phyloP scores from a whole-genome alignment of 352 stramenopile genomes.

The Globisporangium sylvaticum region DNA sequence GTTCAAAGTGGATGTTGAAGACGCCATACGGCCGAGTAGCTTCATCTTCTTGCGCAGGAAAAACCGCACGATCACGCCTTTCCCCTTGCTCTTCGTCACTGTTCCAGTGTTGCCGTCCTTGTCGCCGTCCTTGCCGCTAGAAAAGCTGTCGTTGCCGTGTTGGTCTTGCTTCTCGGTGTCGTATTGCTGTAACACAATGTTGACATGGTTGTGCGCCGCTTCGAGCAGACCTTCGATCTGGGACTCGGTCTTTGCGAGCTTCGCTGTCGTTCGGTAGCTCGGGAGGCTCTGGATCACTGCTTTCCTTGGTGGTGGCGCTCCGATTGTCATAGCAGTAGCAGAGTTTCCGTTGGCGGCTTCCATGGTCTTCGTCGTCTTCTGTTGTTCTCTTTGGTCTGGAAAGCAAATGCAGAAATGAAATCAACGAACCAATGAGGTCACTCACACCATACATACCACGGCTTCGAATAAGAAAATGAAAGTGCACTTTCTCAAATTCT shows the following conservation, averaged over 20 bases:
- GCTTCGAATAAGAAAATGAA: background rate
- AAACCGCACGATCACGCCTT: constrained; percentile 14
- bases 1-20: background rate
- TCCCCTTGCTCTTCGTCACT: background rate
- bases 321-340: background rate
- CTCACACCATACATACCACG: background rate
- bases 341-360: background rate
- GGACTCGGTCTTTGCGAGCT: constrained; percentile 7
- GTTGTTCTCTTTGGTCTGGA: background rate
- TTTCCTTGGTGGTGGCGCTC: background rate
- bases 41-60: constrained; percentile 23
- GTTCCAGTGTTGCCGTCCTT: background rate
- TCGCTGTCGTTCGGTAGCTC: background rate
- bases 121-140: background rate
- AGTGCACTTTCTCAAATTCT: background rate
- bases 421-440: background rate
- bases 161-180: background rate
- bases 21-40: constrained; percentile 4
- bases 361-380: background rate
- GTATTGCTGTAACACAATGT: constrained; percentile 18
- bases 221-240: constrained; percentile 6
- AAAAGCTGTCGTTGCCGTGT: background rate
- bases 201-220: constrained; percentile 17
- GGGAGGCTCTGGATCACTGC: constrained; percentile 1
- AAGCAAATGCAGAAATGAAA: background rate